Base-by-base conservation (phyloP, 257 asterid species). In the Penstemon davidsonii region DNA sequence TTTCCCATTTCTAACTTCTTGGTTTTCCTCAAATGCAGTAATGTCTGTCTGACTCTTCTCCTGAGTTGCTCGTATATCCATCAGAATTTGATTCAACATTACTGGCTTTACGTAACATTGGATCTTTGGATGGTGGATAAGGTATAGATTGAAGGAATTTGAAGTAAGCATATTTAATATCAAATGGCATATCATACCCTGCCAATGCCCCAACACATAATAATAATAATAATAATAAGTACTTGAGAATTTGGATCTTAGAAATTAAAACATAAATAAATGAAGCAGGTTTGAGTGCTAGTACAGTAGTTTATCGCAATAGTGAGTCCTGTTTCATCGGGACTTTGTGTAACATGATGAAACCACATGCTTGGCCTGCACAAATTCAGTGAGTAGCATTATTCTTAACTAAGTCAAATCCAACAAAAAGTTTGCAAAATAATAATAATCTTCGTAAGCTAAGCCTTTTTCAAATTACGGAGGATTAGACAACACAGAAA, bases 291-390 rank as follows among this genome's bases (percentile, higher is more conserved):
- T 39, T 40, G 42, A 51, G 52, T 12, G 44, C 25, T 60, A 55
- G 76, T 84, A 93, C 97, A 93, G 72, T 87, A 90, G 85, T 93
- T 90, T 54, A 93, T 73, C 4, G 99, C 97, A 5, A 93, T 82
- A 6, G 95, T 80, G 73, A 93, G 92, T 67, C 89, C 88, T 15
- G 82, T 65, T 2, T 80, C 82, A 65, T 88, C 96, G 15, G 84
- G 82, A 74, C 72, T 78, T 82, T 90, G 99, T 64, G 80, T 79
- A 68, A 90, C 97, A 64, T 93, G 94, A 75, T 90, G 97, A 78
- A 87, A 93, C 97, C 99, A 93, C 97, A 88, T 90, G 81, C 96
- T 90, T 4, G 99, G 98, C 94, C 97, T 93, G 91, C 84, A 80
- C 37, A 75, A 19, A 47, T 69, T 55, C 60, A 37, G 60, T 47